A percentile compares a stretch with the other conserved stretches of the same genome.
These are phyloP conservation scores for Hortiboletus flavorubellus DNA, from an alignment of 768 basidiomycete genomes.

Conservation along the genomic window DNA sequence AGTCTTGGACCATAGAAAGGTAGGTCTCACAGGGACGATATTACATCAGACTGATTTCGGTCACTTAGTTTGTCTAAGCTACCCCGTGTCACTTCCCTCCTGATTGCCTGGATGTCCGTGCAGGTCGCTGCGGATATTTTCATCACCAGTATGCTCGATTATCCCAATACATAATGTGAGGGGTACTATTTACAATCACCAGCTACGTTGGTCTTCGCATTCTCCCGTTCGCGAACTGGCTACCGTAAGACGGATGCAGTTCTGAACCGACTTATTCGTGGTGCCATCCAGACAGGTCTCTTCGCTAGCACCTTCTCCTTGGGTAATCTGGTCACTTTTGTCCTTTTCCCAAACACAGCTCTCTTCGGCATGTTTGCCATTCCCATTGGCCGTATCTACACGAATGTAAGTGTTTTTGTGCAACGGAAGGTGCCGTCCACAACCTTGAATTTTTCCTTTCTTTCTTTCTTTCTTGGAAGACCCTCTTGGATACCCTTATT, in stretches of 20 bases:
- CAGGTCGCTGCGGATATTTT: conserved; percentile 42
- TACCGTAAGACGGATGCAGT: not conserved
- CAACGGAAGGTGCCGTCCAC: no score
- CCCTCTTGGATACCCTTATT: conserved; percentile 8
- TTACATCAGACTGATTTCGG: not conserved
- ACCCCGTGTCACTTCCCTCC: conserved; percentile 38
- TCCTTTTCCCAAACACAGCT: conserved; percentile 27
- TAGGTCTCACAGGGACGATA: conserved; percentile 21
- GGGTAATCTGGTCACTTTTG: conserved; percentile 18
- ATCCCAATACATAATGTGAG: no score
- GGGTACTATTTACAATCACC: not conserved
- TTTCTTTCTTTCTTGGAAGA: not conserved
- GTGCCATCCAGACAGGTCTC: not conserved
- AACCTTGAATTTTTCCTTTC: not conserved
- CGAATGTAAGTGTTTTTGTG: not conserved
- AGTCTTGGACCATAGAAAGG: conserved; percentile 41
- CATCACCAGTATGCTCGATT: conserved; percentile 9
- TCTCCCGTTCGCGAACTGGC: not conserved
- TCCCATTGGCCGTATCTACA: conserved; percentile 38
- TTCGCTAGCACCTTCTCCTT: not conserved
- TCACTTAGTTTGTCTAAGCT: conserved; percentile 39
- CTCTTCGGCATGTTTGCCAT: conserved; percentile 39
- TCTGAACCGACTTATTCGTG: not conserved
- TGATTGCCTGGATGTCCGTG: conserved; percentile 46
- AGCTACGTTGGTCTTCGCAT: not conserved